These are phyloP conservation scores for Aspergillus uvarum DNA, from an alignment of 2,329 filamentous ascomycete species.

Conservation along the genomic window DNA sequence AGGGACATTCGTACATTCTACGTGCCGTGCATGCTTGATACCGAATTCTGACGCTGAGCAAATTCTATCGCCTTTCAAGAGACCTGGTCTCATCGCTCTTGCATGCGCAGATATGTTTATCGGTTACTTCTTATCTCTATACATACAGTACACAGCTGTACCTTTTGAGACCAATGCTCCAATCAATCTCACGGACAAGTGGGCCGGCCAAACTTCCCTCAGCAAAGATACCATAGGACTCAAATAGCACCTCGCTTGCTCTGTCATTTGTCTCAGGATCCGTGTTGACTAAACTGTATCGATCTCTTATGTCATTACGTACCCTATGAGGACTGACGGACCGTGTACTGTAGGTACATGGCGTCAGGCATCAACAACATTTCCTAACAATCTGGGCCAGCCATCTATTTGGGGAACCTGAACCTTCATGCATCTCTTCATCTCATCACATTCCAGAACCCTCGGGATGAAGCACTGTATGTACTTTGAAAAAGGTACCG, in stretches of 20 bases:
- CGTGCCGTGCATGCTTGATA: too few species aligned
- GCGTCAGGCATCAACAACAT: conserved; percentile 4
- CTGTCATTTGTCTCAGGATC: neutral
- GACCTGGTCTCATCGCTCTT: neutral
- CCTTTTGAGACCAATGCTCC: neutral
- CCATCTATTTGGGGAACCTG: neutral
- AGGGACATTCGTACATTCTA: neutral
- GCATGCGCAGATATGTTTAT: neutral
- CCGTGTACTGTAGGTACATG: neutral
- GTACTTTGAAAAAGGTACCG: neutral
- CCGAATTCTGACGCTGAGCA: too few species aligned
- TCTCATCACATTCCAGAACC: neutral
- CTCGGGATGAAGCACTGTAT: neutral
- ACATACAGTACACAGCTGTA: neutral
- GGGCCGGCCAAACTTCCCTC: neutral
- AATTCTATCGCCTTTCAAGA: neutral
- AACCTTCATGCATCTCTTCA: neutral
- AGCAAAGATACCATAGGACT: neutral
- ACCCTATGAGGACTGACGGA: neutral
- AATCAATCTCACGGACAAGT: neutral
- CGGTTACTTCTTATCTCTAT: neutral
- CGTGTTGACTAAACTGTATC: neutral
- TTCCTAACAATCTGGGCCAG: neutral
- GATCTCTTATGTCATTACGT: neutral
- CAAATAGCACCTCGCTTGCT: neutral